Base-by-base conservation (phyloP, 176 grass and related monocot species). In the Oryza glumipatula region DNA sequence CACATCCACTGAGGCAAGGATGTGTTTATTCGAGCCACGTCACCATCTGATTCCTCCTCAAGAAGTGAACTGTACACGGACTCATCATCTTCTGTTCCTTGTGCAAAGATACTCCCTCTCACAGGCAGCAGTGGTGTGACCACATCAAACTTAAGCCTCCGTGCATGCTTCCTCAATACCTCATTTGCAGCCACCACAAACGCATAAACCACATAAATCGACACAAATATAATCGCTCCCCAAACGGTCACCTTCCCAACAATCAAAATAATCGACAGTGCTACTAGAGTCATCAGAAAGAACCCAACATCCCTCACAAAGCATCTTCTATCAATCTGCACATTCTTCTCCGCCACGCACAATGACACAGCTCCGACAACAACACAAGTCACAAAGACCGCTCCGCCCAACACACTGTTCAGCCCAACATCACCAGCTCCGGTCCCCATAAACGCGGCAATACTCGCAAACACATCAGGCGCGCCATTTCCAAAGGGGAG, bases 1-100 rank as follows among this genome's bases (percentile, higher is more conserved):
- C 96, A 99, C 96, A 99, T 99, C 96, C 96, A 99, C 73, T 96
- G 96, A 84, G 93, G 96, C 81, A 99, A 89, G 11, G 91, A 94
- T 74, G 79, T 49, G 80, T 89, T 92, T 67, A 92, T 85, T 19
- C 66, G 79, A 33, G 83, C 65, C 33, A 68, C 71, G 4, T 92
- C 96, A 19, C 84, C 70, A 85, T 87, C 67, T 68, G 75, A 51
- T 83, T 92, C 88, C 83, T 94, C 93, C 84, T 86, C 88, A 72
- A 96, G 92, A 89, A 99, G 90, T 75, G 88, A 89, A 84, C 88
- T 92, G 52, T 96, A 99, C 43, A 94, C 74, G 23, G 91, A 92
- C n/a, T 89, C 89, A 65, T 96, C 85, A 30, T 92, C 93, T 73
- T 92, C 93, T 69, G 48, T 35, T 78, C 86, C 83, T 83, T 88